These are phyloP conservation scores for Fagopyrum esculentum DNA, from an alignment of 148 eudicot genomes.

Conservation along the genomic window DNA sequence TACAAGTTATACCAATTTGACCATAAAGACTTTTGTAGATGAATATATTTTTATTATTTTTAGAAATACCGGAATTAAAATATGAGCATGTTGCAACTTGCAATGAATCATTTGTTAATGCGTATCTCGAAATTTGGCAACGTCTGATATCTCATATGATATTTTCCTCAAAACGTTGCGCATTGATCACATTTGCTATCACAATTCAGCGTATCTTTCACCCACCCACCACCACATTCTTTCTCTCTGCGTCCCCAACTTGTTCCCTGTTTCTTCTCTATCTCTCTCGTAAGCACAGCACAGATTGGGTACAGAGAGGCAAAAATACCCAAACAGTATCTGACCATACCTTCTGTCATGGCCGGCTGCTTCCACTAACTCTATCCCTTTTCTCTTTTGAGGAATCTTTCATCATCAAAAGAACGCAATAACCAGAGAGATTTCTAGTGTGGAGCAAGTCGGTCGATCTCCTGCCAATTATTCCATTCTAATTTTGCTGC, in stretches of 20 bases:
- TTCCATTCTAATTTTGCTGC: neutral
- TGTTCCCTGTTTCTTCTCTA: neutral
- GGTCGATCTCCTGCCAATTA: constrained; percentile 8
- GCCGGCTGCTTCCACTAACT: neutral
- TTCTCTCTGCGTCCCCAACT: neutral
- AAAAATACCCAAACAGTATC: constrained; percentile 7
- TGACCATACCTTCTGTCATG: neutral
- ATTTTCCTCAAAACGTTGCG: neutral
- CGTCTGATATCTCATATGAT: no score
- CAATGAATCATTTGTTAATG: no score
- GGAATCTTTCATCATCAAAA: neutral
- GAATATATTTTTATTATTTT: no score
- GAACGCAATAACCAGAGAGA: neutral
- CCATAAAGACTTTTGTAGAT: no score
- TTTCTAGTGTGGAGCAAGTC: constrained; percentile 3
- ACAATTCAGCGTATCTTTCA: neutral
- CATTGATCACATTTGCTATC: neutral
- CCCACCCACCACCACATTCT: neutral
- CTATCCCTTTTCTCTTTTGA: neutral
- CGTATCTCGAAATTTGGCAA: no score
- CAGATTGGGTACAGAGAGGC: constrained; percentile 9
- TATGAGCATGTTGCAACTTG: no score
- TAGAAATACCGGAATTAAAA: no score
- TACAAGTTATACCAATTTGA: no score
- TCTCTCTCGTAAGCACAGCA: constrained; percentile 12